Conservation (phyloP, 2,329 filamentous ascomycete species). For the Bipolaris cookei region DNA sequence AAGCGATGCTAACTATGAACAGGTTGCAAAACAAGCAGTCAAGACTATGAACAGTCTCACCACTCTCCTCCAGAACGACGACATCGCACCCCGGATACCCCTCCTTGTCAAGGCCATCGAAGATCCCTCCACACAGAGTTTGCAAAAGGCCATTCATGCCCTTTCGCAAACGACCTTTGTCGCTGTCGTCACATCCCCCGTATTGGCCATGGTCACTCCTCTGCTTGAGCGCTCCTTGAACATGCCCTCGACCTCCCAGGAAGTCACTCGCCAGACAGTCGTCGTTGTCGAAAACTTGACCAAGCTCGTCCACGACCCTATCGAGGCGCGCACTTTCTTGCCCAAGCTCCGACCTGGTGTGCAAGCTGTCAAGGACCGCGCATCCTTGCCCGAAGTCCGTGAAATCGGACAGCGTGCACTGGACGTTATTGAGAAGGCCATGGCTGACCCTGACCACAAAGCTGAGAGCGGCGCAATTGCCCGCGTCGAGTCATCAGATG, state of each 20-base stretch:
- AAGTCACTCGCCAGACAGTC: constrained; percentile 92
- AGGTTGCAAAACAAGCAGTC: constrained; percentile 79
- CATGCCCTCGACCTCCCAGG: constrained; percentile 86
- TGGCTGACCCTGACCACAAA: constrained; percentile 66
- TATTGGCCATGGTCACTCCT: constrained; percentile 91
- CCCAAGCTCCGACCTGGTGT: constrained; percentile 95
- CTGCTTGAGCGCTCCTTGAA: constrained; percentile 94
- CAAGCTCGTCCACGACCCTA: constrained; percentile 93
- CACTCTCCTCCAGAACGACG: constrained; percentile 91
- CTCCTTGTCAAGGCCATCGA: constrained; percentile 95
- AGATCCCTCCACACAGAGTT: constrained; percentile 83
- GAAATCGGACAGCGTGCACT: constrained; percentile 84
- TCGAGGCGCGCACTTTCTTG: constrained; percentile 92
- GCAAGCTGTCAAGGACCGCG: constrained; percentile 82
- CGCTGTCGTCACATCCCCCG: constrained; percentile 91
- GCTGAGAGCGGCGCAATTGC: constrained; percentile 64
- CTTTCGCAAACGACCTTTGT: constrained; percentile 99
- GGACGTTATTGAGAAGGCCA: constrained; percentile 89
- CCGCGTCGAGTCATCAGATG: constrained; percentile 73
- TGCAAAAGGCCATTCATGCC: constrained; percentile 96
- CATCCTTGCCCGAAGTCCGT: constrained; percentile 92
- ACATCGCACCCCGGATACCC: constrained; percentile 89
- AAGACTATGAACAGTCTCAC: constrained; percentile 92
- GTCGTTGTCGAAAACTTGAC: constrained; percentile 98
- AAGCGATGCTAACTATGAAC: constrained; percentile 19